Base-by-base conservation (phyloP, 2,329 filamentous ascomycete genomes). In the Alternaria solani region DNA sequence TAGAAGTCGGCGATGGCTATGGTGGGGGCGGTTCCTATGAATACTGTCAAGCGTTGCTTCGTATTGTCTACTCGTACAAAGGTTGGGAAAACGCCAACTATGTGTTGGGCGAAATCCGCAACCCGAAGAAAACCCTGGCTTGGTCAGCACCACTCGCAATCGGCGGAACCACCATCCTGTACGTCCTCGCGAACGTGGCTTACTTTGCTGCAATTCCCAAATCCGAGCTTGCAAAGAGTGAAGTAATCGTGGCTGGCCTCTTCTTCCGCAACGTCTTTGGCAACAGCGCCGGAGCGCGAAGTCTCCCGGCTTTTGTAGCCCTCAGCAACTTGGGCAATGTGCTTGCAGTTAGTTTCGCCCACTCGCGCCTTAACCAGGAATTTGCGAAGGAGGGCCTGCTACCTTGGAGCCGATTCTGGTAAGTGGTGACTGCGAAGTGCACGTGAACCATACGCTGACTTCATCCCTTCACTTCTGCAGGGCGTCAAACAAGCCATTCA, bases 331-430 rank as follows among this genome's bases (percentile, higher is more conserved):
- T 89, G 48, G 88, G 87, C 7, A 89, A 89, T 52, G 86, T 90
- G 0, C 77, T 89, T 8, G 85, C 86, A 20, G 83, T 88, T 46
- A 87, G 83, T 59, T 89, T 89, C 65, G 82, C 86, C 0, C 85
- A 88, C 54, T 79, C 86, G 0, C 81, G 87, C 1, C 67, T 89
- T 9, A 88, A 87, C 65, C 87, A 89, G 64, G 89, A 91, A 73
- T 80, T 92, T 44, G 90, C 87, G 1, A 90, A 90, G 69, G 89
- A 92, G 69, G 89, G 89, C 0, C 79, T 92, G 5, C 70, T 92
- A 14, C 90, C 90, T 0, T 89, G 38, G 34, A 38, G 34, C 34
- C 34, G 34, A 38, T 38, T 38, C 34, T 38, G 34, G 34, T 38
- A 16, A 38, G 34, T 38, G 6, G 16, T 38, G 14, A 38, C 16